Evolutionary conservation across 164 flowering plant species (phyloP), one percentile per base, ranked within the genome.

Genomic region (Umbellularia californica): DNA sequence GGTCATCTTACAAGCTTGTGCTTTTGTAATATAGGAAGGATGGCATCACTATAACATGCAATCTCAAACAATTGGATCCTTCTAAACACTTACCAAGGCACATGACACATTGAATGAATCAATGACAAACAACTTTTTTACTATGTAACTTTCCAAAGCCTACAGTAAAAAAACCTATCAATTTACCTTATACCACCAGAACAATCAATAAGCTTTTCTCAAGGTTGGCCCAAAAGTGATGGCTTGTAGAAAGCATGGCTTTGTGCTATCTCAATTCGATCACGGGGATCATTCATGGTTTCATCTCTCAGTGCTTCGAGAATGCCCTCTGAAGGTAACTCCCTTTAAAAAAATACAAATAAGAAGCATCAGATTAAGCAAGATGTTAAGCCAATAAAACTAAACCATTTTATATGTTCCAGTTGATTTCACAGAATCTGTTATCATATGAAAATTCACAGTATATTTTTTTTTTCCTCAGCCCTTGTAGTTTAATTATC

Each of bases 261-360:
- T 52, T 92, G 97, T 13, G 95, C 98, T 50, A 92, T 87, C 85
- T 87, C 91, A 35, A 94, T 94, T 7, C 96, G 93, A 71, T 94
- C 98, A 33, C 97, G 88, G 2, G 98, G 98, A 81, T 94, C 98
- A 72, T 91, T 83, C 95, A 92, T 82, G 19, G 92, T 87, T 79
- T 94, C 97, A 75, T 94, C 98, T 76, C 97, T 85, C 47, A 94
- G 76, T 24, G 97, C 91, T 79, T 91, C 85, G 80, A 94, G 97
- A 78, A 92, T 89, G 47, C 86, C 93, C 78, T 87, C 81, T 0
- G 86, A 68, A 15, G 90, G 55, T 3, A 80, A 75, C 76, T 94
- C 98, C 87, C 98, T 94, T 86, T 22, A 77, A 11, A 77, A 7
- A 72, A 28, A 65, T 72, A 47, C 65, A 70, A 55, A 55, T 14